Base-by-base conservation (phyloP, 2,329 filamentous ascomycete species). In the Pseudocercospora musae region DNA sequence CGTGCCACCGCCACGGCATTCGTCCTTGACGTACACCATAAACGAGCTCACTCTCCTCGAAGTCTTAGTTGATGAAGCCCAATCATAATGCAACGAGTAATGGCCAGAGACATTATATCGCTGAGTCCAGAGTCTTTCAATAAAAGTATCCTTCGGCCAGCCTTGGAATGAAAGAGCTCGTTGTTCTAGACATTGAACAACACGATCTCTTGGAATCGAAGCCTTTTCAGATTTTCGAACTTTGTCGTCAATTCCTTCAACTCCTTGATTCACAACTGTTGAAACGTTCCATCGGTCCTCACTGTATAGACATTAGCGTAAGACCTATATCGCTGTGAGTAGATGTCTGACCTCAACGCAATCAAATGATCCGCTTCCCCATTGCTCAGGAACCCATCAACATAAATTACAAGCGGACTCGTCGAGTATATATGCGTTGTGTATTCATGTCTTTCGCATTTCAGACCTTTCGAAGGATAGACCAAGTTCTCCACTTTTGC, bases 111-210 rank as follows among this genome's bases (percentile, higher is more conserved):
- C 70, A n/a, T 81, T 82, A 69, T 88, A 88, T 56, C 82, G 78
- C 69, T 87, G 85, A 1, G 82, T 82, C 82, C 84, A 86, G 65
- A 87, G 78, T 55, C 82, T 80, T 72, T 88, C 85, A 70, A 87
- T 82, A 61, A 84, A 85, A 0, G 85, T 79, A 57, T 85, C 76
- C 1, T 78, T 77, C 0, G 80, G 80, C 84, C 84, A 87, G 68
- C 85, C 85, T 72, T 88, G 85, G 71, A 87, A 84, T 8, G 77
- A 73, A 6, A 83, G 79, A 9, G 85, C 85, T 57, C 85, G 82
- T 31, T 80, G 75, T 70, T 87, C 85, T 62, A 87, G 81, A 69
- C 85, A 87, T 62, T 84, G 81, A 7, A 87, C 83, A 0, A 77
- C 77, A 20, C 74, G 66, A 68, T 81, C 78, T 62, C 81, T 78